Evolutionary conservation across 176 grass and related monocot genomes (phyloP), one percentile per base, ranked within the genome.

Genomic region (Oryza brachyantha): DNA sequence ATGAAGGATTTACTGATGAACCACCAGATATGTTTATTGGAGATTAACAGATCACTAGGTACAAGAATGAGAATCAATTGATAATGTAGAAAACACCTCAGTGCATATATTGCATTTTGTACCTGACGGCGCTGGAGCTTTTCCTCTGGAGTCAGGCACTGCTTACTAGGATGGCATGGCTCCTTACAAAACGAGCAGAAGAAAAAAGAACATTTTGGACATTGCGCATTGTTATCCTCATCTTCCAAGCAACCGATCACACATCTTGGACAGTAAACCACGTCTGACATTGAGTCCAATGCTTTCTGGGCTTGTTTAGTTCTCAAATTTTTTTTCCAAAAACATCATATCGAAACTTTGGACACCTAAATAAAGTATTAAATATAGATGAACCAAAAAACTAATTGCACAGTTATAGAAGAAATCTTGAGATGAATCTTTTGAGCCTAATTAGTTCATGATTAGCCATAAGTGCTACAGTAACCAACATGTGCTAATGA

Each of bases 191-290:
- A 46, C 0, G 83, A 80, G 40, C 90, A 86, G 48, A 92, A 86
- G 38, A 77, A 83, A 74, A 83, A 86, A n/a, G 55, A 76, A 52
- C 90, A 88, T 59, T 92, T 80, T 61, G 86, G 48, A 71, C 90
- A 88, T 35, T 81, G 75, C 0, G 83, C 83, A 58, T 86, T 68
- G 57, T 86, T 81, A 17, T 79, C 80, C 13, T 76, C 83, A 76
- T 88, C 83, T 86, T 83, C 78, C 79, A 91, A 85, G 82, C 82
- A 88, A 66, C 78, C 83, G 10, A 76, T 83, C 21, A 58, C 86
- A 72, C 90, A 91, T 67, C 82, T 79, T 45, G 89, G 85, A 75
- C 89, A 91, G 35, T 91, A 85, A 32, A 75, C 85, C 17, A 88
- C 78, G 39, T 88, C 74, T 48, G 82, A 62, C 85, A 91, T 91